A percentile compares a stretch with the other conserved stretches of the same genome.
phyloP scores from a whole-genome alignment of 768 basidiomycete genomes.

The Suillus americanus region DNA sequence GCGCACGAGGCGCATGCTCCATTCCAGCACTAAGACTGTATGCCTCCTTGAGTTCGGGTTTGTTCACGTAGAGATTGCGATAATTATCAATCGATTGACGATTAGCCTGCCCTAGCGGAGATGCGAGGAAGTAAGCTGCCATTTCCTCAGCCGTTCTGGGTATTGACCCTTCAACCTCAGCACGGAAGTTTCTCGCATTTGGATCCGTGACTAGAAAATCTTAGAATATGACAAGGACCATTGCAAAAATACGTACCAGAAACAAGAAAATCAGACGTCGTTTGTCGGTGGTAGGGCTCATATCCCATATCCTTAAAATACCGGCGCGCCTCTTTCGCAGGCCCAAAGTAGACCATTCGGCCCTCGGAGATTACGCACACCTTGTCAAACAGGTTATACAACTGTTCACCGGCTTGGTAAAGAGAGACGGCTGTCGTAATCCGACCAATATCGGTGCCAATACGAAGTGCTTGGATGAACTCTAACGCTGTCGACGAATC shows the following conservation, averaged over 20 bases:
- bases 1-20: conserved; percentile 52
- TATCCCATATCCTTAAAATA: conserved; percentile 76
- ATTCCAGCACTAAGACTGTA: conserved; percentile 50
- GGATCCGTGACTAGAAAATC: conserved; percentile 54
- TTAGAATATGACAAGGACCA: not conserved
- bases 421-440: conserved; percentile 74
- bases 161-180: conserved; percentile 19
- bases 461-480: conserved; percentile 73
- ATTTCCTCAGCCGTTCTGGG: conserved; percentile 57
- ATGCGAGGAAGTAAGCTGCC: conserved; percentile 45
- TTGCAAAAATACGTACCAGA: conserved; percentile 8
- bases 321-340: conserved; percentile 64
- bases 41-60: conserved; percentile 37
- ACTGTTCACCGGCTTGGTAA: conserved; percentile 81
- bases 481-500: conserved; percentile 90
- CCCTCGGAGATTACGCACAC: conserved; percentile 83
- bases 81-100: conserved; percentile 49
- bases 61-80: conserved; percentile 43
- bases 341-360: conserved; percentile 80
- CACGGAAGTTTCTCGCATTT: conserved; percentile 51
- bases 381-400: conserved; percentile 82
- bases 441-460: conserved; percentile 81
- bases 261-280: conserved; percentile 63
- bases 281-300: conserved; percentile 55
- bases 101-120: conserved; percentile 41